Conservation (phyloP, 2,329 filamentous ascomycete species). For the Trichoderma lentiforme region DNA sequence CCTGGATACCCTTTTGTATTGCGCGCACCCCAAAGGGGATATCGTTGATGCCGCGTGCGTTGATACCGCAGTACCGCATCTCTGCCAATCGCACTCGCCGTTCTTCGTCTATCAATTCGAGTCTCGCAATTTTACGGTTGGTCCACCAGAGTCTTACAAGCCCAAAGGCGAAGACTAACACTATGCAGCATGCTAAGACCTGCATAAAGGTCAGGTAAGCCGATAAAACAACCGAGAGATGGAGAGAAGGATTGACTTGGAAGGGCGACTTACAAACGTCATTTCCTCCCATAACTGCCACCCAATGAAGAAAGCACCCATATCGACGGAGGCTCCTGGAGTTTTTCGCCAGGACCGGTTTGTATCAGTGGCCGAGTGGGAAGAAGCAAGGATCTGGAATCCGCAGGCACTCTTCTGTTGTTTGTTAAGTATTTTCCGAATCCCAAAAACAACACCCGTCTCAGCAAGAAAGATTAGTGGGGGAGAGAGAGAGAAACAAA, state of each 20-base stretch:
- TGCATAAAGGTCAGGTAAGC: slow-evolving; percentile 34
- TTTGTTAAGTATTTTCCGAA: neutral
- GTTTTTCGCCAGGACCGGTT: neutral
- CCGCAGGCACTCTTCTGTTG: neutral
- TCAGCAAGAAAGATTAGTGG: neutral
- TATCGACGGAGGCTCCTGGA: slow-evolving; percentile 19
- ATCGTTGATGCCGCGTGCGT: slow-evolving; percentile 44
- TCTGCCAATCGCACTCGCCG: slow-evolving; percentile 53
- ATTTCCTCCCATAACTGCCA: slow-evolving; percentile 89
- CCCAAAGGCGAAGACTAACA: slow-evolving; percentile 65
- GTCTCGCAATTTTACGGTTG: slow-evolving; percentile 52
- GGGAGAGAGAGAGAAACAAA: neutral
- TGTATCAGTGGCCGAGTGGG: neutral
- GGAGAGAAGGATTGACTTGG: neutral
- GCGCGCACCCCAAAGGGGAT: slow-evolving; percentile 85
- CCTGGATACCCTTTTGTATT: slow-evolving; percentile 75
- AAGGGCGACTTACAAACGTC: slow-evolving; percentile 67
- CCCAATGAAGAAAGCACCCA: slow-evolving; percentile 56
- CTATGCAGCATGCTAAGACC: slow-evolving; percentile 71
- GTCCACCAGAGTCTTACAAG: slow-evolving; percentile 64
- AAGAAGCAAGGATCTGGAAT: neutral
- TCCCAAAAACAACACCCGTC: neutral
- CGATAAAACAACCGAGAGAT: neutral
- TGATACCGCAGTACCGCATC: slow-evolving; percentile 54
- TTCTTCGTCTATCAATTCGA: slow-evolving; percentile 64